Conservation (phyloP, 1,284 basidiomycete species). For the Exobasidium cylindrosporum region DNA sequence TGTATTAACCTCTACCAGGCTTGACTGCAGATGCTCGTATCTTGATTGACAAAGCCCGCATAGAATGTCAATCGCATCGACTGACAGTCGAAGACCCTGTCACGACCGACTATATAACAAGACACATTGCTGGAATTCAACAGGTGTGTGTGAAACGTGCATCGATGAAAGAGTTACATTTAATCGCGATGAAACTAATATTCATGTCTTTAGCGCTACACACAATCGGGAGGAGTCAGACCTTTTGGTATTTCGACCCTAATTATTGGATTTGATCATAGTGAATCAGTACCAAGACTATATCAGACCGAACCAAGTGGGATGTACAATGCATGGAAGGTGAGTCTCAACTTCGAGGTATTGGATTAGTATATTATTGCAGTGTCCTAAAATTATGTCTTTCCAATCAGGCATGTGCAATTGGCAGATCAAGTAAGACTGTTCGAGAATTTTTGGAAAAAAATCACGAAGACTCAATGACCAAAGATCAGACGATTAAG, state of each 20-base stretch:
- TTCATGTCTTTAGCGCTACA: constrained; percentile 69
- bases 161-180: too few species aligned
- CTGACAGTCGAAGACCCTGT: constrained; percentile 98
- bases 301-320: constrained; percentile 98
- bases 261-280: constrained; percentile 93
- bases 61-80: constrained; percentile 96
- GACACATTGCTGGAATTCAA: constrained; percentile 95
- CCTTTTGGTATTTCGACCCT: constrained; percentile 98
- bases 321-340: constrained; percentile 97
- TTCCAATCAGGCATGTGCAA: constrained; percentile 92
- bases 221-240: constrained; percentile 96
- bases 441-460: constrained; percentile 98
- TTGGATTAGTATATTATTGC: not conserved
- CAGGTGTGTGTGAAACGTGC: constrained; percentile 67
- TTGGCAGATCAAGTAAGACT: constrained; percentile 95
- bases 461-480: constrained; percentile 89
- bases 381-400: constrained; percentile 7
- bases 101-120: constrained; percentile 95
- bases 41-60: constrained; percentile 93
- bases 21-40: constrained; percentile 96
- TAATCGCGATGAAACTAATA: too few species aligned
- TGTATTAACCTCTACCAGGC: constrained; percentile 61
- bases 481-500: constrained; percentile 85
- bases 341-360: too few species aligned
- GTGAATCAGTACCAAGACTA: constrained; percentile 77